A percentile compares a stretch with the other conserved stretches of the same genome.
Conservation (phyloP, 106 monocot genomes). For the Apostasia ramifera region DNA sequence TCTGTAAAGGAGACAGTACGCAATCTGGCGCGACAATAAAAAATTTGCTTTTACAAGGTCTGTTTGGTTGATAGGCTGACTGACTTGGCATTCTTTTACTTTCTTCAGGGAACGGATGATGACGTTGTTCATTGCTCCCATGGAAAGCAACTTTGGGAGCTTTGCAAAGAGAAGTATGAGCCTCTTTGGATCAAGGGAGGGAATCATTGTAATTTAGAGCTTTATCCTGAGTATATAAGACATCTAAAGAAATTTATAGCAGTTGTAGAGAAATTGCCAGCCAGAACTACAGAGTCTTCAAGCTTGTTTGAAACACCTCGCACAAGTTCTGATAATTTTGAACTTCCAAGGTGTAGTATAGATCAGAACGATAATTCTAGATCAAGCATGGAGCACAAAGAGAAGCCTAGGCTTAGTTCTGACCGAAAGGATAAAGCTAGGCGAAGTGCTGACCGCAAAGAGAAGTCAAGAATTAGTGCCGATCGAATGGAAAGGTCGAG, state of each 20-base stretch:
- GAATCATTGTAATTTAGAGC: slow-evolving; percentile 71
- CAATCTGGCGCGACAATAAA: too few relatives aligned
- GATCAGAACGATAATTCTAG: slow-evolving; percentile 24
- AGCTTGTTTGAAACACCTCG: slow-evolving; percentile 14
- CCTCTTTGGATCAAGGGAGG: slow-evolving; percentile 75
- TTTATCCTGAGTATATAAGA: slow-evolving; percentile 63
- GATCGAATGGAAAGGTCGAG: slow-evolving; percentile 53
- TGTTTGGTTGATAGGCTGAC: too few relatives aligned
- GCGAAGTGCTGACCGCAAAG: slow-evolving; percentile 32
- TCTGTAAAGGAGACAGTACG: too few relatives aligned
- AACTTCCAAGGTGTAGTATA: slow-evolving; percentile 25
- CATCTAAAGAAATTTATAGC: slow-evolving; percentile 69
- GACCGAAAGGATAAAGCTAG: slow-evolving; percentile 39
- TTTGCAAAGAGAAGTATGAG: slow-evolving; percentile 63
- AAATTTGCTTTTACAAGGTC: too few relatives aligned
- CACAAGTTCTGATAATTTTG: slow-evolving; percentile 15
- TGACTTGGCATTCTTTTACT: background rate
- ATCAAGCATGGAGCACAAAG: slow-evolving; percentile 20
- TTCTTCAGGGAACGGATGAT: slow-evolving; percentile 56
- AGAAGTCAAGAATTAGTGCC: slow-evolving; percentile 43
- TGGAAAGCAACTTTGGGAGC: slow-evolving; percentile 64
- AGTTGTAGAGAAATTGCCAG: slow-evolving; percentile 41
- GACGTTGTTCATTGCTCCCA: slow-evolving; percentile 76
- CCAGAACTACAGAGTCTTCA: slow-evolving; percentile 4
- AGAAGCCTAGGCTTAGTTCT: slow-evolving; percentile 33